Evolutionary conservation across 306 rosid genomes (phyloP).

Genomic region (Vigna trinervia): DNA sequence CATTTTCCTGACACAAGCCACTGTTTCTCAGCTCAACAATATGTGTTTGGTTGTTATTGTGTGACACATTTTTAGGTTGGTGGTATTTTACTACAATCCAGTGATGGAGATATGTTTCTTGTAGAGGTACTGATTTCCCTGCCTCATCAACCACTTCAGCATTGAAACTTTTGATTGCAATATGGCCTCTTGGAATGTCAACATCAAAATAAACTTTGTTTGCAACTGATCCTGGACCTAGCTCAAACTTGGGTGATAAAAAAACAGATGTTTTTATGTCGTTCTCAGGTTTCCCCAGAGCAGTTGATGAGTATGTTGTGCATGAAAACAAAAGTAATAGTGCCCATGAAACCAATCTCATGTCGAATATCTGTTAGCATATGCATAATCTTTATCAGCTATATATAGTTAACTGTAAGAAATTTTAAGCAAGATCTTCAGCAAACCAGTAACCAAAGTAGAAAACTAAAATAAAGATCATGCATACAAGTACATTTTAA

Average conservation of each 20-base stretch:
- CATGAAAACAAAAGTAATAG: slow-evolving; percentile 42
- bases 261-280: slow-evolving; percentile 54
- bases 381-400: slow-evolving; percentile 5
- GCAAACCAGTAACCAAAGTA: background rate
- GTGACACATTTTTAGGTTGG: slow-evolving; percentile 42
- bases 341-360: slow-evolving; percentile 45
- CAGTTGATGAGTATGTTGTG: slow-evolving; percentile 44
- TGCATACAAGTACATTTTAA: background rate
- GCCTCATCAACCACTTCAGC: slow-evolving; percentile 73
- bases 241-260: slow-evolving; percentile 63
- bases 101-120: slow-evolving; percentile 81
- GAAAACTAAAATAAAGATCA: slow-evolving; percentile 3
- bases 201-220: slow-evolving; percentile 53
- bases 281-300: slow-evolving; percentile 32
- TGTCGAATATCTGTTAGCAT: slow-evolving; percentile 50
- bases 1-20: slow-evolving; percentile 57
- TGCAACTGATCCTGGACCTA: slow-evolving; percentile 65
- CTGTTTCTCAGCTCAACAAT: slow-evolving; percentile 40
- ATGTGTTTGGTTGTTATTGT: slow-evolving; percentile 20
- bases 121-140: slow-evolving; percentile 65
- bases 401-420: background rate
- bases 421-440: background rate
- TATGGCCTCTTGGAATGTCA: slow-evolving; percentile 73
- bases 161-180: slow-evolving; percentile 67
- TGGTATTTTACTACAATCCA: slow-evolving; percentile 56